Percentiles rank a stretch among this genome's conserved stretches.
Evolutionary conservation across 441 rosid genomes (phyloP).

Genomic region (Geranium incanum): DNA sequence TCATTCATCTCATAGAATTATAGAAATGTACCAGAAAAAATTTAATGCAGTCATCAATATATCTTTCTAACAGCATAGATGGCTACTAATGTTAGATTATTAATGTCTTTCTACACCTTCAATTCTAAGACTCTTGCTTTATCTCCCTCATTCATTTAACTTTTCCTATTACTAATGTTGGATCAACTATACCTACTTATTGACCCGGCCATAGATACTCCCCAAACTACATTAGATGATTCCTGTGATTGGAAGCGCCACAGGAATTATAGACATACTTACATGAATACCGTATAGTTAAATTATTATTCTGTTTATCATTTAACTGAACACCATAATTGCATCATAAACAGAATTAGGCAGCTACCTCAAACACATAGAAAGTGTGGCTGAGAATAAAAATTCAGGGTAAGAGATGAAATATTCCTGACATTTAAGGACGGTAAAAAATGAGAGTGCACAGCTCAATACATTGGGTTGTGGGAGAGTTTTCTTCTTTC

Average conservation of each 20-base stretch:
- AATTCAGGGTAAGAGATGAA: neutral
- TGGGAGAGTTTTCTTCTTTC: neutral
- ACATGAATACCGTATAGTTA: neutral
- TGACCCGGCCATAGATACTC: neutral
- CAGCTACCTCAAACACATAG: neutral
- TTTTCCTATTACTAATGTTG: neutral
- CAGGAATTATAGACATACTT: neutral
- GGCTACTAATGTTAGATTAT: neutral
- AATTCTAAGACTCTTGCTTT: neutral
- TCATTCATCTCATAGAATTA: conserved; percentile 2
- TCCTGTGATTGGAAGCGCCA: neutral
- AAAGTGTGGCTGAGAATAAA: neutral
- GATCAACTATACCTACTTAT: neutral
- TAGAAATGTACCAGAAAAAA: neutral
- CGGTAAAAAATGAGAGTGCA: neutral
- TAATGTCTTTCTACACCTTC: too few relatives aligned
- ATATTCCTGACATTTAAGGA: neutral
- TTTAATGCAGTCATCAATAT: neutral
- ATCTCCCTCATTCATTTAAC: neutral
- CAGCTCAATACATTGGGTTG: conserved; percentile 3
- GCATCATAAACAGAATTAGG: neutral
- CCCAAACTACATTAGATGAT: neutral
- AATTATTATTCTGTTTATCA: neutral
- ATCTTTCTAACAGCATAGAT: neutral
- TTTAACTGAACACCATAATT: neutral